phyloP scores from a whole-genome alignment of 202 grass and related monocot species.

The Musa balbisiana region DNA sequence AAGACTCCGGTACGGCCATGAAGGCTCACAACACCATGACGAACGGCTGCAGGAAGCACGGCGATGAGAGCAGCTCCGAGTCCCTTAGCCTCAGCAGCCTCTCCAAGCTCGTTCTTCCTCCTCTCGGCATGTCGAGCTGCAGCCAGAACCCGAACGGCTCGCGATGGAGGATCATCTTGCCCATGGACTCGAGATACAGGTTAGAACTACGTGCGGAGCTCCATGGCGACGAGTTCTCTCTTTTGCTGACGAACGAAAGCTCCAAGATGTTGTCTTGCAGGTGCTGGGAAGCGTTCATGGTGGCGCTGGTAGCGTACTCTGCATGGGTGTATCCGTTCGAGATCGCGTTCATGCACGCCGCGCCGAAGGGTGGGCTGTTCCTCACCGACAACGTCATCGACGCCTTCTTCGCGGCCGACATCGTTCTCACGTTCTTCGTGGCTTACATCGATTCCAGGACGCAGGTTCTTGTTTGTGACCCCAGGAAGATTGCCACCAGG shows the following conservation, averaged over 20 bases:
- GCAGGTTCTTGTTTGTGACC: constrained; percentile 67
- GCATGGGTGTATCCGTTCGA: constrained; percentile 99
- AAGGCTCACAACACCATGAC: too few relatives aligned
- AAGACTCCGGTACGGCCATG: too few relatives aligned
- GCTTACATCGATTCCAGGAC: constrained; percentile 80
- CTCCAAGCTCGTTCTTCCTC: constrained; percentile 68
- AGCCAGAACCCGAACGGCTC: constrained; percentile 23
- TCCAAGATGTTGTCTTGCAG: constrained; percentile 10
- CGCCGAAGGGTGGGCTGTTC: constrained; percentile 69
- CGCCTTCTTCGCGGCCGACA: constrained; percentile 71
- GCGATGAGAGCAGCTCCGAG: constrained; percentile 21
- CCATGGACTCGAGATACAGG: constrained; percentile 75
- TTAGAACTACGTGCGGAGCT: not conserved
- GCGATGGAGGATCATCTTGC: constrained; percentile 44
- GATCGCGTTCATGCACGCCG: constrained; percentile 84
- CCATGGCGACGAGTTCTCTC: too few relatives aligned
- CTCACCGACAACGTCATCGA: constrained; percentile 61
- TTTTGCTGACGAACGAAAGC: too few relatives aligned
- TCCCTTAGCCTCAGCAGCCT: constrained; percentile 69
- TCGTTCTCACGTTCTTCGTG: constrained; percentile 81
- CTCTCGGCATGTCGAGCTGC: constrained; percentile 42
- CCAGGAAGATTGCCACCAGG: constrained; percentile 59
- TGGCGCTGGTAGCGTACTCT: constrained; percentile 81
- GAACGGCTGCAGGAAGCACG: not conserved
- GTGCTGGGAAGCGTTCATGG: constrained; percentile 96